These are phyloP conservation scores for Dichotomocladium elegans DNA, from an alignment of 371 early-diverging fungal genomes.

Conservation along the genomic window DNA sequence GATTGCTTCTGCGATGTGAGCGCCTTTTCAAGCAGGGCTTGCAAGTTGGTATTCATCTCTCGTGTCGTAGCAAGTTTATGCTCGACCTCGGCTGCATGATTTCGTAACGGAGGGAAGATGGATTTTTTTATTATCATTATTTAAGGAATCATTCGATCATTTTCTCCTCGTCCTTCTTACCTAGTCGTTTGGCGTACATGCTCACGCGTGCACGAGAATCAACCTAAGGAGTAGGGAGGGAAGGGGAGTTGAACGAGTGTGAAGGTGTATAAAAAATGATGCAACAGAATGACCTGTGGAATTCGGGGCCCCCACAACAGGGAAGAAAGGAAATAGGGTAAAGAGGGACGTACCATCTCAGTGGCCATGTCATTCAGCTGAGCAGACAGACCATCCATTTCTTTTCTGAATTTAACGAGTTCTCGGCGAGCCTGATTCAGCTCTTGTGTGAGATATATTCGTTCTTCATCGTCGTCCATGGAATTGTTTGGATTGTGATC, in stretches of 20 bases:
- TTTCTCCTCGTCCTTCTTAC: too few species aligned
- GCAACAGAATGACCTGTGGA: neutral
- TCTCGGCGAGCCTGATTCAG: conserved; percentile 58
- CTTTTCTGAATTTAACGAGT: conserved; percentile 55
- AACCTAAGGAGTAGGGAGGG: too few species aligned
- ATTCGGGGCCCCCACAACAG: too few species aligned
- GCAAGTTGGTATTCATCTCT: conserved; percentile 59
- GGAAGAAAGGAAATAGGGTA: neutral
- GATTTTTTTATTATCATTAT: neutral
- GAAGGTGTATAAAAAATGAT: too few species aligned
- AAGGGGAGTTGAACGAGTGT: too few species aligned
- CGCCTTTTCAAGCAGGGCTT: conserved; percentile 52
- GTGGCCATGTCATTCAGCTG: conserved; percentile 64
- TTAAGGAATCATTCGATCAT: neutral
- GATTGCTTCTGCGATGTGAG: conserved; percentile 58
- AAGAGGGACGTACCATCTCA: conserved; percentile 43
- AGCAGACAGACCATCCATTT: conserved; percentile 59
- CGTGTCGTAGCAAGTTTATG: conserved; percentile 59
- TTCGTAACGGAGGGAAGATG: neutral
- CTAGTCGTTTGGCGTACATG: conserved; percentile 57
- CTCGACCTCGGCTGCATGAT: conserved; percentile 50
- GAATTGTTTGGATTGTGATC: neutral
- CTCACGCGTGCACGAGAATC: conserved; percentile 57
- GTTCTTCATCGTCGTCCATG: conserved; percentile 22
- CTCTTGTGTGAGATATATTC: conserved; percentile 51